A percentile compares a stretch with the other conserved stretches of the same genome.
Evolutionary conservation across 352 stramenopile genomes (phyloP).

Genomic region (Phytopythium chamaehyphon): DNA sequence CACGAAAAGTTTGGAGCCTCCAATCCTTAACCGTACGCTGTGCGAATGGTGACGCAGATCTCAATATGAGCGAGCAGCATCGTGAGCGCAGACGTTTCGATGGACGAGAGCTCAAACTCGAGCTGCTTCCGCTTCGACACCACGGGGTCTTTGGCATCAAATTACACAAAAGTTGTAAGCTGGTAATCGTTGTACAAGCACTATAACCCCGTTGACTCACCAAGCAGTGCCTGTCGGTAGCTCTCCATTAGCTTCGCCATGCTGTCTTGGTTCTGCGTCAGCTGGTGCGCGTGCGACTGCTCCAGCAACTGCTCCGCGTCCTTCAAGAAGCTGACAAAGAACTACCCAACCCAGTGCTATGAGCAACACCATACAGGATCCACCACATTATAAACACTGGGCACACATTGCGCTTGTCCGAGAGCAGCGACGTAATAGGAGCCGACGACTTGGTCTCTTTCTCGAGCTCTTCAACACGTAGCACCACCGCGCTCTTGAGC

Average conservation of each 20-base stretch:
- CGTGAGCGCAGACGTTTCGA: slow-evolving; percentile 42
- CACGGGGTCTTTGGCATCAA: slow-evolving; percentile 16
- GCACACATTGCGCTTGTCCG: slow-evolving; percentile 16
- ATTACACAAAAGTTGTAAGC: too few relatives aligned
- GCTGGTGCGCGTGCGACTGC: slow-evolving; percentile 27
- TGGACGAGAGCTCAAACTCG: slow-evolving; percentile 27
- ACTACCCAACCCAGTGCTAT: slow-evolving; percentile 5
- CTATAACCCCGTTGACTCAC: slow-evolving; percentile 9
- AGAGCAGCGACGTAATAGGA: slow-evolving; percentile 7
- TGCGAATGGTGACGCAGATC: slow-evolving; percentile 51
- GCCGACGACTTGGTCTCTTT: not conserved
- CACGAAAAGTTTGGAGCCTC: not conserved
- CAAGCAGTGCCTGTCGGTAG: slow-evolving; percentile 26
- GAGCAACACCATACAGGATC: too few relatives aligned
- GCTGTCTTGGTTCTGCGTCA: slow-evolving; percentile 21
- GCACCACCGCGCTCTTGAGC: not conserved
- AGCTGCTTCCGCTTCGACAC: slow-evolving; percentile 33
- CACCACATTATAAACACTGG: too few relatives aligned
- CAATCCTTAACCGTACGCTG: slow-evolving; percentile 25
- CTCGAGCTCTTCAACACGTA: slow-evolving; percentile 1
- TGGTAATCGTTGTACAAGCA: too few relatives aligned
- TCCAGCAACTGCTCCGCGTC: slow-evolving; percentile 32
- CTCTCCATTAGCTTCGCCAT: slow-evolving; percentile 25
- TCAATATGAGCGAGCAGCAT: slow-evolving; percentile 55
- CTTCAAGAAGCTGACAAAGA: slow-evolving; percentile 27